Evolutionary conservation across 2,329 filamentous ascomycete genomes (phyloP), one percentile per base, ranked within the genome.

Genomic region (Diaporthe batatas): DNA sequence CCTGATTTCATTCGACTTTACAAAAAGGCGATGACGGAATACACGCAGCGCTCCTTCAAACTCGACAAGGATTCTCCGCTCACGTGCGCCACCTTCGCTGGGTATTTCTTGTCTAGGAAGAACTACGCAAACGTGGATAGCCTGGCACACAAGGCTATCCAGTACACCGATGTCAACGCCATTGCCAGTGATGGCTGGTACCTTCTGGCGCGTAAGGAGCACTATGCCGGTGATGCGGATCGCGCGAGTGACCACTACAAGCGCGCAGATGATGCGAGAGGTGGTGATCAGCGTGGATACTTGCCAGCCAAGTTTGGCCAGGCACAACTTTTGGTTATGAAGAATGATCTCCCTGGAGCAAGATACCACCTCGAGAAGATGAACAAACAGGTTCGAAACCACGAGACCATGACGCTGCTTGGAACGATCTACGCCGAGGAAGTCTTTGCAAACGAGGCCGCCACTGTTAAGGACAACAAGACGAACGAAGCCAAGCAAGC

Each of bases 111-210:
- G 36, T 91, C 94, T 2, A 90, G 93, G 78, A 97, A 95, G 80
- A 90, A 91, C 11, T 92, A 94, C 82, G 84, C 90, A 32, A 95
- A 94, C 74, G 95, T 96, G 12, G 95, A 98, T 76, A 91, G 91
- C 25, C 87, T 99, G 23, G 94, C 96, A 10, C 93, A 95, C 80
- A 96, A 96, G 81, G 95, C 96, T 8, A 98, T 99, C 75, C 94
- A 98, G 79, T 92, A 94, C 78, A 98, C 96, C 2, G 96, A 99
- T 80, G 94, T 98, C 77, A 98, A 98, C 81, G 94, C 95, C 4
- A 94, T 98, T 81, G 96, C 96, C 32, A 98, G 96, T 83, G 97
- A 99, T 80, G 97, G 96, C 47, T 98, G 96, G 95, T 99, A 98
- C 82, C 84, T 98, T 11, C 89, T 98, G 53, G 96, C 95, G 36